A percentile compares a stretch with the other conserved stretches of the same genome.
Conservation (phyloP, 257 asterid genomes). For the Marsdenia floribunda region DNA sequence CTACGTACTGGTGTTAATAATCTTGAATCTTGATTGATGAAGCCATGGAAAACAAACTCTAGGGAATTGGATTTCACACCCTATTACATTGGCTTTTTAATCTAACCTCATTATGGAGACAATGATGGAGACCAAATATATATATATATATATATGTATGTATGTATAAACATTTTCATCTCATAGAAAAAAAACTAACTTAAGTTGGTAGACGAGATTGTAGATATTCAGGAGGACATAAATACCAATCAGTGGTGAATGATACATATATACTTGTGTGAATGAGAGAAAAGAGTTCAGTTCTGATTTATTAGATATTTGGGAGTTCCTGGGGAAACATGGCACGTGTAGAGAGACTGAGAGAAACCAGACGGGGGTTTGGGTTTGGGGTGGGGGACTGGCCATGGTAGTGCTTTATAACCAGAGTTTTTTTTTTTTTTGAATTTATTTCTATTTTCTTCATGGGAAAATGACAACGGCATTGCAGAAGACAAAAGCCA, state of each 20-base stretch:
- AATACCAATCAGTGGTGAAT: background rate
- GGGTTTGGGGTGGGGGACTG: background rate
- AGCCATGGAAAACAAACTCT: background rate
- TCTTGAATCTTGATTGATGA: background rate
- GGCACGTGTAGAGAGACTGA: conserved; percentile 12
- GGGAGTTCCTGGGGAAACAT: background rate
- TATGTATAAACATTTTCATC: too few species aligned
- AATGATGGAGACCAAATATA: background rate
- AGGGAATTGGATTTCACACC: too few species aligned
- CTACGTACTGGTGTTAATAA: too few species aligned
- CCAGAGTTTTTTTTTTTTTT: background rate
- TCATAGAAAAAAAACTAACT: too few species aligned
- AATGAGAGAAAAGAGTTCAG: background rate
- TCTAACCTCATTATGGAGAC: background rate
- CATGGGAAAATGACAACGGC: conserved; percentile 13
- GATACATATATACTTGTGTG: too few species aligned
- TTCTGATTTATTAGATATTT: background rate
- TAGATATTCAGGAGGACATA: background rate
- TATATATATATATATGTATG: too few species aligned
- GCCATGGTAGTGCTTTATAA: background rate
- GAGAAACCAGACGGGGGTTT: background rate
- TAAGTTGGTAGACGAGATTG: too few species aligned
- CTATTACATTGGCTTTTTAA: too few species aligned
- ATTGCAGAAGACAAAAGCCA: conserved; percentile 16
- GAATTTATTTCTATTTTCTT: too few species aligned